Conservation (phyloP, 345 rosid genomes). For the Gossypium stocksii region DNA sequence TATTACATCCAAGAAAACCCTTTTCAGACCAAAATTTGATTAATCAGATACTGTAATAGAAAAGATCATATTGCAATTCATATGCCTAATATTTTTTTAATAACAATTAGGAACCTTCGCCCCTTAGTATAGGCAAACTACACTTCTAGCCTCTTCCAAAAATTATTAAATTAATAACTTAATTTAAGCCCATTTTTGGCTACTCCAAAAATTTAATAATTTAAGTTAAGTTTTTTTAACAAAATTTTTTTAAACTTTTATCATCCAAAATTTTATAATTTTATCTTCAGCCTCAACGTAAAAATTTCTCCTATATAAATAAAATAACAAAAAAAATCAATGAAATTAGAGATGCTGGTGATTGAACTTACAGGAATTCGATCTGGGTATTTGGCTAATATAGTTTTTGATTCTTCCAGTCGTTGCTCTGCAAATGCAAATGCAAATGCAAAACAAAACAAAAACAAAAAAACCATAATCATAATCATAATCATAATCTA, state of each 20-base stretch:
- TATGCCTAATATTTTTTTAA: too few species aligned
- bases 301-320: not conserved
- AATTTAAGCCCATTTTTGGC: too few species aligned
- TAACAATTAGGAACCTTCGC: too few species aligned
- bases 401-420: not conserved
- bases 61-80: too few species aligned
- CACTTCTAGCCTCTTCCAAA: too few species aligned
- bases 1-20: not conserved
- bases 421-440: not conserved
- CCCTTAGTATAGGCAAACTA: too few species aligned
- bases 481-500: not conserved
- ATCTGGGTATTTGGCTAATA: conserved; percentile 4
- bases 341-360: not conserved
- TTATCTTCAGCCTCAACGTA: too few species aligned
- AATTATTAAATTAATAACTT: too few species aligned
- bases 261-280: too few species aligned
- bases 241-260: too few species aligned
- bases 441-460: not conserved
- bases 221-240: too few species aligned
- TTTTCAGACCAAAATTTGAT: not conserved
- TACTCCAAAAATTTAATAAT: too few species aligned
- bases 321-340: not conserved
- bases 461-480: not conserved
- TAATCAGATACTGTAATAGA: not conserved
- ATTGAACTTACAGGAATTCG: not conserved